Conservation (phyloP, 495 filamentous ascomycete genomes). For the Podospora fimiseda region DNA sequence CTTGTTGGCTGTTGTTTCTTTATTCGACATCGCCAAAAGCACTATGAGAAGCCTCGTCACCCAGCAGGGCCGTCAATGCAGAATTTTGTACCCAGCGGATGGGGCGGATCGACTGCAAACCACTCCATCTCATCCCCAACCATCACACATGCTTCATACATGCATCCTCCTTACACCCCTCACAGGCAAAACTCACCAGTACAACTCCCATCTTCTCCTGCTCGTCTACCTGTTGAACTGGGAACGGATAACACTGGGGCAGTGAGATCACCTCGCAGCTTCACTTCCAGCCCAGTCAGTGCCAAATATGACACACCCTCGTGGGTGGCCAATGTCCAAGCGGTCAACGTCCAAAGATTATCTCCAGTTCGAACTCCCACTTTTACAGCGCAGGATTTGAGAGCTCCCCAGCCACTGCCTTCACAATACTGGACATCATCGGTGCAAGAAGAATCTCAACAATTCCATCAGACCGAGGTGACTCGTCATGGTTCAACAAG, state of each 20-base stretch:
- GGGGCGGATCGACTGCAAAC: not conserved
- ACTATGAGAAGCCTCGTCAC: slow-evolving; percentile 10
- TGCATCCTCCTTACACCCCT: not conserved
- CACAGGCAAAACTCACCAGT: not conserved
- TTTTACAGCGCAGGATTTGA: too few relatives aligned
- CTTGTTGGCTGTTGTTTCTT: slow-evolving; percentile 9
- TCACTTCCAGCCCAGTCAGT: not conserved
- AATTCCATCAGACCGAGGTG: too few relatives aligned
- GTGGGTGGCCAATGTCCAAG: not conserved
- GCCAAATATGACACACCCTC: not conserved
- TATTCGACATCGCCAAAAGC: slow-evolving; percentile 10
- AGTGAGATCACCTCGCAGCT: not conserved
- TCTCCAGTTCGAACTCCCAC: too few relatives aligned
- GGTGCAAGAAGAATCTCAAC: too few relatives aligned
- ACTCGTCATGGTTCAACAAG: too few relatives aligned
- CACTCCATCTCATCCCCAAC: not conserved
- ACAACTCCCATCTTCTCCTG: not conserved
- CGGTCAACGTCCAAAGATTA: not conserved
- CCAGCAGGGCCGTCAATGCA: not conserved
- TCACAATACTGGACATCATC: too few relatives aligned
- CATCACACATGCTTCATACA: not conserved
- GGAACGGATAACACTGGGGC: not conserved
- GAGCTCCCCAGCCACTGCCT: not conserved
- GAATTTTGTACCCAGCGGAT: not conserved
- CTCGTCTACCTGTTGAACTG: not conserved